A percentile compares a stretch with the other conserved stretches of the same genome.
phyloP scores from a whole-genome alignment of 441 rosid species.

The Pelargonium cotyledonis region DNA sequence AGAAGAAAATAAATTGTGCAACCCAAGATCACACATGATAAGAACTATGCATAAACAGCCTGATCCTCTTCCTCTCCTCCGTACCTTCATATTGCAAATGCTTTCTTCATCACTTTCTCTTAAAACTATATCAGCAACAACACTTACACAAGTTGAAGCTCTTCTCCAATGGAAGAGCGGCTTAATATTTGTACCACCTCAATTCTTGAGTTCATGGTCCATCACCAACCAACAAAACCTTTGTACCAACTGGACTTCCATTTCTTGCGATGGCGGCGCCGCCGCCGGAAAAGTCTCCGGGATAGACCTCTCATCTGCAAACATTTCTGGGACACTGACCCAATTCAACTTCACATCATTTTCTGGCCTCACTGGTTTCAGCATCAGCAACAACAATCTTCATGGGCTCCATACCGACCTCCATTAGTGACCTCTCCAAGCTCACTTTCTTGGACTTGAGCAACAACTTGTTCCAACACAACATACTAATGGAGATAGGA shows the following conservation, averaged over 20 bases:
- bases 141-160: constrained; percentile 56
- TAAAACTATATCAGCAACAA: no score
- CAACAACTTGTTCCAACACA: no score
- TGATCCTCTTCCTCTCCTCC: no score
- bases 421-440: constrained; percentile 35
- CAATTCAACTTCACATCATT: constrained; percentile 44
- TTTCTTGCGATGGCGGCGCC: constrained; percentile 33
- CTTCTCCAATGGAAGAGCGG: constrained; percentile 45
- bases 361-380: constrained; percentile 34
- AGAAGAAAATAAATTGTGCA: no score
- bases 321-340: constrained; percentile 34
- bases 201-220: constrained; percentile 45
- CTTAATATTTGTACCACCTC: constrained; percentile 24
- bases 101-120: no score
- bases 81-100: no score
- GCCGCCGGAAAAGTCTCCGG: constrained; percentile 23
- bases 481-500: no score
- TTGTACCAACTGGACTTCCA: constrained; percentile 45
- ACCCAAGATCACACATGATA: no score
- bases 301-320: constrained; percentile 27
- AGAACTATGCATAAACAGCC: no score
- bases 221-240: constrained; percentile 32
- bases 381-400: constrained; percentile 29
- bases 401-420: constrained; percentile 33
- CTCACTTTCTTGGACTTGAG: constrained; percentile 43